Evolutionary conservation across 345 rosid species (phyloP), one percentile per base, ranked within the genome.

Genomic region (Sonneratia caseolaris): DNA sequence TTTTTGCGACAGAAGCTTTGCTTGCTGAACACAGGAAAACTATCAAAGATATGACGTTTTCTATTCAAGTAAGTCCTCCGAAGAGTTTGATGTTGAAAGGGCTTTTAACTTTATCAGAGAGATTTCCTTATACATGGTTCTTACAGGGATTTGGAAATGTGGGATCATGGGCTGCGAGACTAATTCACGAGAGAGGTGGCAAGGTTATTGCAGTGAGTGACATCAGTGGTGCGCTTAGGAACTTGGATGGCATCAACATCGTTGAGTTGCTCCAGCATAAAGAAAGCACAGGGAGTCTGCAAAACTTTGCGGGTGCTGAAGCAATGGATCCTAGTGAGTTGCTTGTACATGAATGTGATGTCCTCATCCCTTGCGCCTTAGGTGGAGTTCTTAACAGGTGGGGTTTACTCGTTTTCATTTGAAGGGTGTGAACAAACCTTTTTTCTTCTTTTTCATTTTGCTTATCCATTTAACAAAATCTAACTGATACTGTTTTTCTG

Each of bases 331-430:
- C 91, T 24, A 64, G 72, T 24, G 96, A 87, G 78, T 66, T 96
- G 57, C 86, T 96, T 12, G 84, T 81, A 21, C 97, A 92, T 72
- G 98, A 92, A 69, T 96, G 98, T n/a, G 99, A 96, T 81, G 98
- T 96, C 77, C 99, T 96, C 47, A 81, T 96, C 72, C 96, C 99
- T 9, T 91, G 95, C 67, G 97, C 99, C 78, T 81, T 96, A 76
- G 98, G 98, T 32, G 99, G 99, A 75, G 99, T 96, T 38, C 77
- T 96, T 22, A 87, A 91, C 87, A 92, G 86, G 99, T 96, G 57
- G 7, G 13, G 77, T 38, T 56, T 42, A 73, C 69, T 76, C 42
- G 37, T 35, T 49, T 1, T 12, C 16, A 36, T 7, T n/a, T 43
- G 13, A 11, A 32, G 27, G 27, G 37, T 61, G 37, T 24, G 8